A percentile compares a stretch with the other conserved stretches of the same genome.
Evolutionary conservation across 768 basidiomycete genomes (phyloP).

Genomic region (Boletus rubroflammeus): DNA sequence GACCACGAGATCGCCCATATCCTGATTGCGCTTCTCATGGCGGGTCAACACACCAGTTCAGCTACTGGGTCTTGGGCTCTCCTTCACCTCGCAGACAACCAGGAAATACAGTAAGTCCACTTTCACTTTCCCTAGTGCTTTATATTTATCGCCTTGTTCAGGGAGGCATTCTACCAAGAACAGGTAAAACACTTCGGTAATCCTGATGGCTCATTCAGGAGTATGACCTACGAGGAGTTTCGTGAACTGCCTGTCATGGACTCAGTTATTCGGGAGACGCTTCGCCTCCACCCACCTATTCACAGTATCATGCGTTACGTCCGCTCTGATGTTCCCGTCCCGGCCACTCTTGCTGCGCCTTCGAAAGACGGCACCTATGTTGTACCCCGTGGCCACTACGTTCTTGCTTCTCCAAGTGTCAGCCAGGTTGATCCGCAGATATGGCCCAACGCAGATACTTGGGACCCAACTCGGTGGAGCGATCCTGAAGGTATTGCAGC

Average conservation of each 20-base stretch:
- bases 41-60: constrained; percentile 97
- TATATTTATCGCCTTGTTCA: constrained; percentile 28
- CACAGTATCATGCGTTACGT: constrained; percentile 95
- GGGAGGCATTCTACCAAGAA: constrained; percentile 83
- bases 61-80: constrained; percentile 89
- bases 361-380: constrained; percentile 72
- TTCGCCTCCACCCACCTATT: constrained; percentile 91
- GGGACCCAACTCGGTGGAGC: constrained; percentile 84
- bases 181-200: constrained; percentile 79
- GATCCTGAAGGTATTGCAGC: constrained; percentile 82
- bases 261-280: constrained; percentile 88
- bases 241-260: constrained; percentile 81
- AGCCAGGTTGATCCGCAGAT: constrained; percentile 81
- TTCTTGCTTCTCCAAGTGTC: constrained; percentile 85
- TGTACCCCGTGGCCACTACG: constrained; percentile 85
- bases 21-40: constrained; percentile 98
- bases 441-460: constrained; percentile 70
- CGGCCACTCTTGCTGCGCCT: constrained; percentile 74
- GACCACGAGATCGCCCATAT: constrained; percentile 97
- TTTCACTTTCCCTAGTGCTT: background rate
- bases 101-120: constrained; percentile 64
- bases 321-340: constrained; percentile 79
- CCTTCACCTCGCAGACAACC: constrained; percentile 77
- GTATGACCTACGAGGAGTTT: constrained; percentile 83
- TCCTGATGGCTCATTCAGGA: constrained; percentile 74